These are phyloP conservation scores for Chaetoceros muelleri DNA, from an alignment of 108 stramenopile genomes.

Conservation along the genomic window DNA sequence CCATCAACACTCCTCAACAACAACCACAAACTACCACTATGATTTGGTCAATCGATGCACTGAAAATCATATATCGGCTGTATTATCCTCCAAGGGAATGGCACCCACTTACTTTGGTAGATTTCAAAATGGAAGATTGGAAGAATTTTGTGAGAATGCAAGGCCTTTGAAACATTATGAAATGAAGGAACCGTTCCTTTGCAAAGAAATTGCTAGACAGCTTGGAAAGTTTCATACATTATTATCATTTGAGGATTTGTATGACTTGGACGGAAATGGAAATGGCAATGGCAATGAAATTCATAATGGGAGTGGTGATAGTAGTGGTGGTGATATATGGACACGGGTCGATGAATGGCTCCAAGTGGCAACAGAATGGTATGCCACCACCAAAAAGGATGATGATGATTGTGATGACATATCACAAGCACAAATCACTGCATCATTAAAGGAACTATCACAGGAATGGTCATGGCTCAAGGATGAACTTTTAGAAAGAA, in stretches of 20 bases:
- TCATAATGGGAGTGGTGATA: no score
- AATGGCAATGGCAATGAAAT: no score
- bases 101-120: constrained; percentile 59
- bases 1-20: background rate
- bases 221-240: constrained; percentile 33
- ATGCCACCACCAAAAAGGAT: no score
- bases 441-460: constrained; percentile 5
- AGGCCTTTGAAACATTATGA: constrained; percentile 24
- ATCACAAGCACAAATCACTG: background rate
- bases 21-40: no score
- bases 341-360: background rate
- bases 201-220: constrained; percentile 22
- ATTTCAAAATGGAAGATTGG: constrained; percentile 61
- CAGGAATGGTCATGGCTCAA: constrained; percentile 31
- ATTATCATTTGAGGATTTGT: no score
- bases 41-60: constrained; percentile 14
- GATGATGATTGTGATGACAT: background rate
- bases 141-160: constrained; percentile 46
- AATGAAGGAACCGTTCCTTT: no score
- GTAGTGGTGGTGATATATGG: background rate
- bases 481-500: constrained; percentile 1
- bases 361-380: background rate
- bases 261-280: no score
- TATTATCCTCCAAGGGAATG: constrained; percentile 26
- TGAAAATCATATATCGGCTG: constrained; percentile 40